A percentile compares a stretch with the other conserved stretches of the same genome.
Conservation (phyloP, 192 early-diverging fungal species). For the Pilaira anomala region DNA sequence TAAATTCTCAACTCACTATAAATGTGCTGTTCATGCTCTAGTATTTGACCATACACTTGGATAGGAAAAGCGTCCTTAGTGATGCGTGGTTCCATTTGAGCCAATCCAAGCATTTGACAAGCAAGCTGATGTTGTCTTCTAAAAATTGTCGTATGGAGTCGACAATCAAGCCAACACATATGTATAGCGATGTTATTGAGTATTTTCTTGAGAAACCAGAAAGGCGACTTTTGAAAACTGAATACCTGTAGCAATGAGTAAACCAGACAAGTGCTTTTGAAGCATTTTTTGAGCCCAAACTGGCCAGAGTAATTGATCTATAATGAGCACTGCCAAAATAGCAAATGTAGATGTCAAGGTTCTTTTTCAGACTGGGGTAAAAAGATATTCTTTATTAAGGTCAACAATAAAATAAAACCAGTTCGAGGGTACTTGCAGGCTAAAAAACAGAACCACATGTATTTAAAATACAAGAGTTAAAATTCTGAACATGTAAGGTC, state of each 20-base stretch:
- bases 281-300: constrained; percentile 30
- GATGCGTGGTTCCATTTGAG: constrained; percentile 25
- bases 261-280: constrained; percentile 20
- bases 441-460: constrained; percentile 31
- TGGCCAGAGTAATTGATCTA: constrained; percentile 28
- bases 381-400: constrained; percentile 25
- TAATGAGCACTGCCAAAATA: constrained; percentile 26
- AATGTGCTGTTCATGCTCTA: constrained; percentile 25
- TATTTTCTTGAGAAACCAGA: constrained; percentile 27
- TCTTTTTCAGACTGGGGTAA: constrained; percentile 24
- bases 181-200: constrained; percentile 11
- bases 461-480: constrained; percentile 25
- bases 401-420: constrained; percentile 32
- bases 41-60: constrained; percentile 16
- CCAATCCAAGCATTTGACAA: constrained; percentile 12
- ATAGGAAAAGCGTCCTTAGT: constrained; percentile 29
- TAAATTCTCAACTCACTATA: constrained; percentile 32
- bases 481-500: constrained; percentile 25
- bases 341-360: constrained; percentile 32
- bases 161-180: constrained; percentile 13
- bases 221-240: constrained; percentile 29
- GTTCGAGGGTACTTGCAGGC: constrained; percentile 24
- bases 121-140: constrained; percentile 11
- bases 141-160: constrained; percentile 8
- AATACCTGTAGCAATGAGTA: constrained; percentile 30